Conservation (phyloP, 108 stramenopile genomes). For the Fistulifera pelliculosa region DNA sequence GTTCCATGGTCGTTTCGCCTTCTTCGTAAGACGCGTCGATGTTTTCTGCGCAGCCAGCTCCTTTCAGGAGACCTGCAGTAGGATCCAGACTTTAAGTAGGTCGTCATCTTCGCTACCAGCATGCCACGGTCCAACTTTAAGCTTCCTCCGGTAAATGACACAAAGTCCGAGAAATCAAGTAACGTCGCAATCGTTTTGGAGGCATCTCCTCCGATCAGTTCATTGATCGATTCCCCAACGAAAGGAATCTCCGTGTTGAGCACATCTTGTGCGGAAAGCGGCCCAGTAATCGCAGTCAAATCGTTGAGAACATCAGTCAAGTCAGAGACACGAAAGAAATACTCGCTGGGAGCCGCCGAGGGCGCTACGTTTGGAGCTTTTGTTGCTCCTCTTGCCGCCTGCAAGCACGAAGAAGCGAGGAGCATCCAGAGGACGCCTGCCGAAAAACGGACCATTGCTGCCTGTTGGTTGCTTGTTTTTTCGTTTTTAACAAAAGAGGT, state of each 20-base stretch:
- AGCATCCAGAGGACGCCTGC: no score
- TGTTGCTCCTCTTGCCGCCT: no score
- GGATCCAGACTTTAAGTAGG: not conserved
- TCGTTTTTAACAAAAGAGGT: no score
- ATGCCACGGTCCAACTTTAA: not conserved
- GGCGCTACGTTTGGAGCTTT: no score
- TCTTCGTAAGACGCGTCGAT: not conserved
- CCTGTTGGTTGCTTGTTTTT: no score
- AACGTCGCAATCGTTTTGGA: not conserved
- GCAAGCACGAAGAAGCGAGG: no score
- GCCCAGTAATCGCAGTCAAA: no score
- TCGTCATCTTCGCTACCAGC: not conserved
- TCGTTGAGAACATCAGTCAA: no score
- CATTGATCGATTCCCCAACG: constrained; percentile 1
- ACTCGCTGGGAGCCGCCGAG: no score
- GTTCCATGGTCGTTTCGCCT: not conserved
- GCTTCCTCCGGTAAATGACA: not conserved
- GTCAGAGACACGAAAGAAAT: no score
- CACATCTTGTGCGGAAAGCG: no score
- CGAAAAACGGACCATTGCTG: no score
- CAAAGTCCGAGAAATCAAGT: constrained; percentile 1
- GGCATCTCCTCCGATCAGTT: not conserved
- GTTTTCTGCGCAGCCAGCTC: not conserved
- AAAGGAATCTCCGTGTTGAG: not conserved
- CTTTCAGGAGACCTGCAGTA: not conserved